A percentile compares a stretch with the other conserved stretches of the same genome.
phyloP scores from a whole-genome alignment of 768 basidiomycete genomes.

The Mycena sanguinolenta region DNA sequence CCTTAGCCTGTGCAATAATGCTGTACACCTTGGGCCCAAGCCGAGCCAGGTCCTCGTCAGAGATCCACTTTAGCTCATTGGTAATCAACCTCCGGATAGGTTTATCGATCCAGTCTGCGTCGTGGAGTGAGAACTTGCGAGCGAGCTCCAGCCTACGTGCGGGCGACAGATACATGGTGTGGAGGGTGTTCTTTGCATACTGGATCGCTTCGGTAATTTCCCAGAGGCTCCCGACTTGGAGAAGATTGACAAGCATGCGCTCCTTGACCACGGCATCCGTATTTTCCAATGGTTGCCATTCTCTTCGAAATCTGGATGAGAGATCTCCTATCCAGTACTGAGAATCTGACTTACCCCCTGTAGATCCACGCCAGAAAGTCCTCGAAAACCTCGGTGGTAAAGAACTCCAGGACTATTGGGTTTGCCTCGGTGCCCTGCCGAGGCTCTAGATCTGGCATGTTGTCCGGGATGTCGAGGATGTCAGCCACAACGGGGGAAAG shows the following conservation, averaged over 20 bases:
- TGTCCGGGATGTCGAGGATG: background rate
- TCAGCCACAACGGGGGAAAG: background rate
- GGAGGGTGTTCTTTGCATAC: background rate
- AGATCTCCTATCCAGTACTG: no score
- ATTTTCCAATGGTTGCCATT: background rate
- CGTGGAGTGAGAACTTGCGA: background rate
- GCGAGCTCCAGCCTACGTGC: background rate
- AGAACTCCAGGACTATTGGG: background rate
- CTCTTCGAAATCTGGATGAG: background rate
- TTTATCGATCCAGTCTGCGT: background rate
- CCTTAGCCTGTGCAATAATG: background rate
- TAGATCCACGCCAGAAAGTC: background rate
- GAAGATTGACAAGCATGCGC: background rate
- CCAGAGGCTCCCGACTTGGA: background rate
- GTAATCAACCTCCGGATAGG: background rate
- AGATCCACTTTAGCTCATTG: background rate
- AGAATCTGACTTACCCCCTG: background rate
- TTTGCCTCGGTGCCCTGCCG: background rate
- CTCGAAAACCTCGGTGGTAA: background rate
- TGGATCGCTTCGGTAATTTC: background rate
- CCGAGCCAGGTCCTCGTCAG: background rate
- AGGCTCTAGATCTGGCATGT: background rate
- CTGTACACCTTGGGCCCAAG: background rate
- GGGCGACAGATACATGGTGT: background rate
- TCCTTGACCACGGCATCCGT: background rate